A percentile compares a stretch with the other conserved stretches of the same genome.
Conservation (phyloP, 1,139 yeast species). For the Sugiyamaella xylanicola region DNA sequence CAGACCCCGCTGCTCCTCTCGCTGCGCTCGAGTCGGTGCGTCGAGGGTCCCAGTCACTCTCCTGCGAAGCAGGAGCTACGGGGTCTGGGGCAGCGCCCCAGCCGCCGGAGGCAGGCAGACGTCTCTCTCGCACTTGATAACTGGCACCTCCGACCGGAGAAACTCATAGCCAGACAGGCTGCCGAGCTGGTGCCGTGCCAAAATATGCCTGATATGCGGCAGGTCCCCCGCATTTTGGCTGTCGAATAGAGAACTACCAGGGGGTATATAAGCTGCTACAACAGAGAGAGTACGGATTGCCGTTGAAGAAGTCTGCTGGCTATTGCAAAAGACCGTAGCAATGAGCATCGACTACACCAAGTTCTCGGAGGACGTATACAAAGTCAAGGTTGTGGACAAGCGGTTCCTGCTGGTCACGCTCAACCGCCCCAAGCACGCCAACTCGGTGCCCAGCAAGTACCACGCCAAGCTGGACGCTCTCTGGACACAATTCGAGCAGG, state of each 20-base stretch:
- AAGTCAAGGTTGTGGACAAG: slow-evolving; percentile 27
- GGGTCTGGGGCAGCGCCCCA: not conserved
- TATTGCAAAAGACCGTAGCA: too few species aligned
- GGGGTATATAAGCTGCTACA: too few species aligned
- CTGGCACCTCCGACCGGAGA: not conserved
- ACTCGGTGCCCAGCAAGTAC: slow-evolving; percentile 31
- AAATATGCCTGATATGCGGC: not conserved
- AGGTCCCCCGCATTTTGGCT: slow-evolving; percentile 10
- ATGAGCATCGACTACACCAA: slow-evolving; percentile 5
- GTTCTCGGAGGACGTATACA: slow-evolving; percentile 27
- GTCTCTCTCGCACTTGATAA: not conserved
- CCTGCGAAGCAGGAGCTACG: not conserved
- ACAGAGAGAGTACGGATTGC: too few species aligned
- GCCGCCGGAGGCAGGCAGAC: not conserved
- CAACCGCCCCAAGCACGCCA: slow-evolving; percentile 31
- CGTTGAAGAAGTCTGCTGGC: too few species aligned
- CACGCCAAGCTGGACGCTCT: slow-evolving; percentile 29
- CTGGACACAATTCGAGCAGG: slow-evolving; percentile 39
- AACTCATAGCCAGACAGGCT: slow-evolving; percentile 2
- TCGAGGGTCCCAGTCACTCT: too few species aligned
- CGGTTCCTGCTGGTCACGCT: slow-evolving; percentile 34
- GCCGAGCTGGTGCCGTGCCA: not conserved
- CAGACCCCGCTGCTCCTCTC: slow-evolving; percentile 1
- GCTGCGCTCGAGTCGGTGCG: not conserved
- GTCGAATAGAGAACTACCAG: too few species aligned